Evolutionary conservation across 73 alveolate genomes (phyloP).

Genomic region (Blepharisma stoltei): DNA sequence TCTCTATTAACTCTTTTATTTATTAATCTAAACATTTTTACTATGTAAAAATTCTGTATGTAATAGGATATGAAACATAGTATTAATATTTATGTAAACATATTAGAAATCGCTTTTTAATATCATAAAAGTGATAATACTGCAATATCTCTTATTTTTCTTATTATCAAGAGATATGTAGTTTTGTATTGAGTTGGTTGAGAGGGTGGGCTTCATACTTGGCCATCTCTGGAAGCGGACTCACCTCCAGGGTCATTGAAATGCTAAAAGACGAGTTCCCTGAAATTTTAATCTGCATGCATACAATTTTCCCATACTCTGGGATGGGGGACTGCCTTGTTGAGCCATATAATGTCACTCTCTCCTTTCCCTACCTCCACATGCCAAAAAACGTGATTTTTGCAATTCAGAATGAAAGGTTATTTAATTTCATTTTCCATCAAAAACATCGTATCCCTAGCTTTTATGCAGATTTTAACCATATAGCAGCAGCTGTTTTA

Average conservation of each 20-base stretch:
- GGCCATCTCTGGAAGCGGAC: constrained; percentile 54
- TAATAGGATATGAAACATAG: too few species aligned
- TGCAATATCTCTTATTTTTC: too few species aligned
- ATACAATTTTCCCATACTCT: constrained; percentile 26
- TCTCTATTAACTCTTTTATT: too few species aligned
- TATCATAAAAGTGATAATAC: too few species aligned
- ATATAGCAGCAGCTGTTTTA: constrained; percentile 38
- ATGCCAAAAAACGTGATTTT: neutral
- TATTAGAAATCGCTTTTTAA: too few species aligned
- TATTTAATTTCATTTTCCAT: constrained; percentile 40
- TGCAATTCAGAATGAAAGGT: constrained; percentile 38
- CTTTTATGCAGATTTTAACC: constrained; percentile 43
- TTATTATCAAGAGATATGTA: too few species aligned
- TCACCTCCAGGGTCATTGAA: neutral
- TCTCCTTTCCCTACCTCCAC: neutral
- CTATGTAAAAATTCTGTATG: too few species aligned
- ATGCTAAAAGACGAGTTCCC: constrained; percentile 30
- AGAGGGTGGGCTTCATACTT: too few species aligned
- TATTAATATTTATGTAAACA: too few species aligned
- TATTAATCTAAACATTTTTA: too few species aligned
- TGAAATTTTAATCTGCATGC: neutral
- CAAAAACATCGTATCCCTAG: constrained; percentile 31
- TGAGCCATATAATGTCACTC: constrained; percentile 69
- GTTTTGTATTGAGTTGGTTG: too few species aligned
- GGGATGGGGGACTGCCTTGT: constrained; percentile 59